A percentile compares a stretch with the other conserved stretches of the same genome.
Conservation (phyloP, 31 red algal genomes). For the Asparagopsis taxiformis region DNA sequence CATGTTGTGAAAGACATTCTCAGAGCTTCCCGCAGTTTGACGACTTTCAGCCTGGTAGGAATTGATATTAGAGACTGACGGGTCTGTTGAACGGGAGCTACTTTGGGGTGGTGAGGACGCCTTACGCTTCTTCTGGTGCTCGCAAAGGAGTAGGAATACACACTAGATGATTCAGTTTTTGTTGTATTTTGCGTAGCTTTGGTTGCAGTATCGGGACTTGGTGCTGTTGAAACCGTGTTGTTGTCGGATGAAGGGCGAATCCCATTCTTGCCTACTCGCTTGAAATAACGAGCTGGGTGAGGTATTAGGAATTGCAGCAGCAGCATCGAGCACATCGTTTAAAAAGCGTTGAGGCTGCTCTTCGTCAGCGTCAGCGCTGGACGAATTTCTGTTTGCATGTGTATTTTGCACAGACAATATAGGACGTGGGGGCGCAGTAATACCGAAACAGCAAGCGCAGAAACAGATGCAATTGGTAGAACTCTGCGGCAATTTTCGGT, state of each 20-base stretch:
- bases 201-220: too few relatives aligned
- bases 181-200: too few relatives aligned
- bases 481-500: not conserved
- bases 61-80: not conserved
- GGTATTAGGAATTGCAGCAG: too few relatives aligned
- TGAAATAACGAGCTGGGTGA: too few relatives aligned
- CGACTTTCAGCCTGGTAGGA: not conserved
- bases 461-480: not conserved
- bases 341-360: not conserved
- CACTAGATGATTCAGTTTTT: too few relatives aligned
- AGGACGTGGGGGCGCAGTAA: conserved; percentile 6
- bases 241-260: too few relatives aligned
- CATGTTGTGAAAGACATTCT: conserved; percentile 22
- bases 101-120: too few relatives aligned
- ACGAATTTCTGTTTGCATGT: not conserved
- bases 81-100: not conserved
- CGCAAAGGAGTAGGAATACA: too few relatives aligned
- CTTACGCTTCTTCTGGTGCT: too few relatives aligned
- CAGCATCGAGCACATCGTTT: too few relatives aligned
- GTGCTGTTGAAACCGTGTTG: too few relatives aligned
- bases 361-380: not conserved
- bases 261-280: too few relatives aligned
- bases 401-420: not conserved
- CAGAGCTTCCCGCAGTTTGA: conserved; percentile 3
- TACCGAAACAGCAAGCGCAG: conserved; percentile 12